Evolutionary conservation across 441 rosid genomes (phyloP).

Genomic region (Aquilaria agallochum): DNA sequence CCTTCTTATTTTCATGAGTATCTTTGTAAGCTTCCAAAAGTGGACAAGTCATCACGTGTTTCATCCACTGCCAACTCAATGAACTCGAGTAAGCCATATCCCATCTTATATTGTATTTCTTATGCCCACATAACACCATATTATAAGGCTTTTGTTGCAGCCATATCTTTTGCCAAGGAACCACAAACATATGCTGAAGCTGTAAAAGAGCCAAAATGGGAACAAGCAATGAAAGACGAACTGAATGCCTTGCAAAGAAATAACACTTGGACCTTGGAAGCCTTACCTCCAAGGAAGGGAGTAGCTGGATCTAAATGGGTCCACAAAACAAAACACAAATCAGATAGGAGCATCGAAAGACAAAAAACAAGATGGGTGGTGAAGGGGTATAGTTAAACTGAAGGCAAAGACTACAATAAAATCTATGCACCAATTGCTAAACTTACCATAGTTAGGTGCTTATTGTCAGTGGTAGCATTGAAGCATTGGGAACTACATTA

Average conservation of each 20-base stretch:
- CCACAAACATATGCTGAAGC: background rate
- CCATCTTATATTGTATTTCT: background rate
- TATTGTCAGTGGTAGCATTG: too few species aligned
- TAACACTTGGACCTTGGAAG: background rate
- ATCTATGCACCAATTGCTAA: too few species aligned
- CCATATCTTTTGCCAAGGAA: background rate
- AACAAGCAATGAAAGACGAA: background rate
- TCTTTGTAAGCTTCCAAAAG: too few species aligned
- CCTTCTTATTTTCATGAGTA: too few species aligned
- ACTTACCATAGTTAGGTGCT: too few species aligned
- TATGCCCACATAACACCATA: background rate
- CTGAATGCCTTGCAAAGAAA: background rate
- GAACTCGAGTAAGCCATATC: background rate
- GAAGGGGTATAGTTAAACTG: too few species aligned
- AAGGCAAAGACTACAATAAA: too few species aligned
- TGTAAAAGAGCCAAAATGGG: background rate
- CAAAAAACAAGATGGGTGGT: background rate
- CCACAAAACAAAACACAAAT: background rate
- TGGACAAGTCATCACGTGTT: background rate
- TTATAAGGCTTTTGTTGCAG: background rate
- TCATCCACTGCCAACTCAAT: background rate
- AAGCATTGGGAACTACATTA: too few species aligned
- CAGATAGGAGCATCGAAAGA: background rate
- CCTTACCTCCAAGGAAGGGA: background rate
- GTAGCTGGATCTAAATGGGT: background rate